Base-by-base conservation (phyloP, 768 basidiomycete species). In the Tephrocybe sp. region DNA sequence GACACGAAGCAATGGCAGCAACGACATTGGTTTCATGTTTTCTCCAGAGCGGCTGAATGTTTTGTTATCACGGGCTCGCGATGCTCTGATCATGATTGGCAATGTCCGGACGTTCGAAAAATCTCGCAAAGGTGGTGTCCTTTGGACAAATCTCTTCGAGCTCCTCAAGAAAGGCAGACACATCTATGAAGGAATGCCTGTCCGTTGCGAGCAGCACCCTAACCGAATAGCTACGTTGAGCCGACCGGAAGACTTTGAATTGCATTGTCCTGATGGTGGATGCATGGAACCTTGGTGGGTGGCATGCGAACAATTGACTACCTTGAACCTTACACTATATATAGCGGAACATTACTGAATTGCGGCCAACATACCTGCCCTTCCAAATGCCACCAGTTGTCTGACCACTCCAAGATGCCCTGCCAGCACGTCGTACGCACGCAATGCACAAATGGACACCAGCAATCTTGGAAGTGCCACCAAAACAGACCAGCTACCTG, bases 21-120 rank as follows among this genome's bases (percentile, higher is more conserved):
- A 74, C 43, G 77, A 82, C 50, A 88, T 88, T 20, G 86, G 87
- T 0, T 88, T 89, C 67, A 86, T 89, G 85, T 77, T 66, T 28
- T 74, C 86, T 2, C 79, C 83, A 0, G 84, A 88, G 63, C 79
- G 86, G 18, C 68, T 88, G 20, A 89, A 86, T 47, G 86, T 89
- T 6, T 69, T 89, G 0, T 69, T 89, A 14, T 88, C 86, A 3
- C 79, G 87, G 12, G 83, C 86, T 12, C 77, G 86, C 0, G 68
- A 87, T 58, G 83, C 75, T 0, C 67, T 86, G 15, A 81, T 88
- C 48, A 73, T 89, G 63, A 73, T 89, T 11, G 86, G 87, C 0
- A 86, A 88, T 52, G 67, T 77, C 0, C 55, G 73, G 5, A 88
- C 86, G 0, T 88, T 87, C 66, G 61, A 64, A 42, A 65, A 71